Evolutionary conservation across 2,329 filamentous ascomycete species (phyloP).

Genomic region (Trichoderma atroviride): DNA sequence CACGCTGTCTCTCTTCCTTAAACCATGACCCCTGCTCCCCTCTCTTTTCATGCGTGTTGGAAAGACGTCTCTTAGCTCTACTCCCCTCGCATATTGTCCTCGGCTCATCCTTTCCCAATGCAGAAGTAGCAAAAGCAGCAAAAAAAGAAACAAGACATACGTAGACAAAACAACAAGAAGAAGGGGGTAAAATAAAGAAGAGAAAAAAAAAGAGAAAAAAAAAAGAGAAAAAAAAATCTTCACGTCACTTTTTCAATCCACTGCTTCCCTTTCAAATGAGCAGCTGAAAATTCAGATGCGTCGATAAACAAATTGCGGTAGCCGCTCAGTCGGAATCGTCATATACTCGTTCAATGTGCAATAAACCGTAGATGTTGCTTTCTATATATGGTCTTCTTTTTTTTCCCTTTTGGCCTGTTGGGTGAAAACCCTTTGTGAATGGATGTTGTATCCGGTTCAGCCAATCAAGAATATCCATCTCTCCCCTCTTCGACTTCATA

Average conservation of each 20-base stretch:
- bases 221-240: background rate
- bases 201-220: background rate
- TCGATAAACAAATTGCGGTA: slow-evolving; percentile 5
- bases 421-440: background rate
- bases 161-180: background rate
- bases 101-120: background rate
- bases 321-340: slow-evolving; percentile 18
- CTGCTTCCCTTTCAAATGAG: background rate
- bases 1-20: background rate
- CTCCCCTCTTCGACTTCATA: background rate
- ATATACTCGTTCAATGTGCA: slow-evolving; percentile 22
- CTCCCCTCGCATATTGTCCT: background rate
- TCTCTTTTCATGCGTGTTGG: background rate
- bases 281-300: background rate
- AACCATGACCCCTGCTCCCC: background rate
- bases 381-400: slow-evolving; percentile 13
- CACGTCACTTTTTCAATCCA: background rate
- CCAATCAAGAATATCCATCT: slow-evolving; percentile 7
- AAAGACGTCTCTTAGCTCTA: background rate
- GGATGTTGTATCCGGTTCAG: background rate
- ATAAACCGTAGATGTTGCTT: slow-evolving; percentile 24
- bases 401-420: background rate
- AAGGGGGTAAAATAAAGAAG: no score
- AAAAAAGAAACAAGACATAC: background rate
- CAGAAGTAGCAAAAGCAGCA: background rate